phyloP scores from a whole-genome alignment of 805 yeast genomes.

The Cyberlindnera samutprakarnensis region DNA sequence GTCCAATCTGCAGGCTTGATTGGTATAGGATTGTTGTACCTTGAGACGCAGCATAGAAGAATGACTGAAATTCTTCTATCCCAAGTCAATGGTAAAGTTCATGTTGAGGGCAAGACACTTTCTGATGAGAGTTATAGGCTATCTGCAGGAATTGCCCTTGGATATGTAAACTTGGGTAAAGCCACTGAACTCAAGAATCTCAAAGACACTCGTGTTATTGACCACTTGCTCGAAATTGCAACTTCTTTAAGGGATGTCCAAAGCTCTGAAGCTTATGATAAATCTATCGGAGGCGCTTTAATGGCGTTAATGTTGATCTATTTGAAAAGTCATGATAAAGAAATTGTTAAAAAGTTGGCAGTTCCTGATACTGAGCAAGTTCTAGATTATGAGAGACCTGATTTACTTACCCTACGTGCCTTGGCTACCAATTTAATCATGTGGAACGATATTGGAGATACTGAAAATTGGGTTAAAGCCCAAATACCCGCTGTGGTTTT shows the following conservation, averaged over 20 bases:
- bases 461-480: constrained; percentile 19
- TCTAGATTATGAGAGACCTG: constrained; percentile 69
- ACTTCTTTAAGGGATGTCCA: constrained; percentile 56
- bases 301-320: constrained; percentile 70
- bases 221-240: constrained; percentile 50
- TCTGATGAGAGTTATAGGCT: constrained; percentile 76
- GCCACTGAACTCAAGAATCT: constrained; percentile 55
- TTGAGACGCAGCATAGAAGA: constrained; percentile 71
- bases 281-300: constrained; percentile 65
- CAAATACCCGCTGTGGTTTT: constrained; percentile 46
- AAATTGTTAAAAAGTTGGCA: constrained; percentile 53
- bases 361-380: constrained; percentile 54
- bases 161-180: constrained; percentile 73
- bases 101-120: constrained; percentile 43
- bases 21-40: constrained; percentile 82
- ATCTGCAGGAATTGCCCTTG: constrained; percentile 85
- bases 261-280: constrained; percentile 48
- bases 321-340: constrained; percentile 52
- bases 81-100: constrained; percentile 53
- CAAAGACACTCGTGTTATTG: constrained; percentile 58
- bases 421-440: constrained; percentile 30
- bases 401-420: constrained; percentile 56
- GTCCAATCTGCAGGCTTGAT: constrained; percentile 90
- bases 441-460: constrained; percentile 17
- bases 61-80: constrained; percentile 75